Evolutionary conservation across 1,284 basidiomycete species (phyloP), one percentile per base, ranked within the genome.

Genomic region (Chondrostereum purpureum): DNA sequence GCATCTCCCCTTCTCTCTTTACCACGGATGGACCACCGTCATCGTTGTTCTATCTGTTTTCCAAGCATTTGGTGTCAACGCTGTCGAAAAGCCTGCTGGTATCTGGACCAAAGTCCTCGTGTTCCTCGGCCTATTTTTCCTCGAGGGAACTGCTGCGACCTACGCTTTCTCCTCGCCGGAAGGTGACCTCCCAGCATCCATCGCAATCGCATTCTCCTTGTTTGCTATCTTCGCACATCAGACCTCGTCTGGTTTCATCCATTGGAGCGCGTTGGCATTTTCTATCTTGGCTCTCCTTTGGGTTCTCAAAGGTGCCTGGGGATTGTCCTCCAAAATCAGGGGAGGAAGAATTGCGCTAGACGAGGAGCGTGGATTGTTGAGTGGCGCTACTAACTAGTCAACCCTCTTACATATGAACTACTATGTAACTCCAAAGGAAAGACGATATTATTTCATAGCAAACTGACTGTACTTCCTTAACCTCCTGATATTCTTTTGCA

Each of bases 21-120:
- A 88, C 70, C 93, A 96, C 61, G 93, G 93, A 42, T 95, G 92
- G 87, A 92, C 90, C 12, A 92, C 91, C 41, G 86, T 96, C 43
- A 79, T 96, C 47, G 87, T 95, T 53, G 74, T 96, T 51, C 70
- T 96, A 50, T 87, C 89, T 39, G 85, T 78, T 3, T 96, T 97
- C 63, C 85, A 93, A 61, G 92, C 92, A 0, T 95, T 95, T 57
- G 93, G 93, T 52, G 80, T 83, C 49, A 77, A 93, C 61, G 80
- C 88, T 0, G 58, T 72, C 53, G 65, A 63, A 41, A 70, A 86
- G 53, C 65, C 64, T 35, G 82, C 91, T 1, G 92, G 92, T 19
- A 67, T 93, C 48, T 91, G 90, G 81, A 95, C 92, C 61, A 93
- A 95, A 62, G 80, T 92, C 56, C 89, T 94, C 54, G 92, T 94